Evolutionary conservation across 164 flowering plant genomes (phyloP).

Genomic region (Vitis vinifera): DNA sequence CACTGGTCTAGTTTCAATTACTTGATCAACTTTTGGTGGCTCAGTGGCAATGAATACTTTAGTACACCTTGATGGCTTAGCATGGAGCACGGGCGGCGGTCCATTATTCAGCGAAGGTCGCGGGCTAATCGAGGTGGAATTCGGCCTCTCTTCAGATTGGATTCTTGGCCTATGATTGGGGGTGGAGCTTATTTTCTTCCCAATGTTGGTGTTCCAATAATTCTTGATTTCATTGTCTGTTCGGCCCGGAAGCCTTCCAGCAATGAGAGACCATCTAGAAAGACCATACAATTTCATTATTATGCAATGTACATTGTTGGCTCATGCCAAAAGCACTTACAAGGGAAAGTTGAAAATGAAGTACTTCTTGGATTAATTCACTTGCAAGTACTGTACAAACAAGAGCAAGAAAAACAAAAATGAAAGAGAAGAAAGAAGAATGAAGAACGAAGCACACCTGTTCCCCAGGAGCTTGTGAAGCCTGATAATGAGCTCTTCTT

Average conservation of each 20-base stretch:
- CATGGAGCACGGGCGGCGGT: constrained; percentile 12
- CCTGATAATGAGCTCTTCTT: constrained; percentile 36
- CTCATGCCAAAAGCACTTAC: neutral
- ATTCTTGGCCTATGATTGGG: neutral
- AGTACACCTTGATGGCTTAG: constrained; percentile 35
- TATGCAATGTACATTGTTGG: neutral
- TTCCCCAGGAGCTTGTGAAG: constrained; percentile 37
- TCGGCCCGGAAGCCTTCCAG: constrained; percentile 48
- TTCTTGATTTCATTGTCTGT: constrained; percentile 54
- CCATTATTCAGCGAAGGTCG: neutral
- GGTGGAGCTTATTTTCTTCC: constrained; percentile 17
- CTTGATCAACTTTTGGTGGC: neutral
- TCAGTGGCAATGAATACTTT: constrained; percentile 13
- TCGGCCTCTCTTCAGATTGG: neutral
- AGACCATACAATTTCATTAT: neutral
- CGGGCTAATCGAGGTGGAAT: neutral
- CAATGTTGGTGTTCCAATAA: constrained; percentile 43
- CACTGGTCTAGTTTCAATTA: neutral
- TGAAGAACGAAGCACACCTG: constrained; percentile 9
- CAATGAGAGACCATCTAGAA: constrained; percentile 44
- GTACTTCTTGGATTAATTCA: no score
- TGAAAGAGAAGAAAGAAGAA: neutral
- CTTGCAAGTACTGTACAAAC: no score
- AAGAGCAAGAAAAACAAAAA: neutral
- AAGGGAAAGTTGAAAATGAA: no score